Conservation (phyloP, 2,329 filamentous ascomycete genomes). For the Colletotrichum lindemuthianum region DNA sequence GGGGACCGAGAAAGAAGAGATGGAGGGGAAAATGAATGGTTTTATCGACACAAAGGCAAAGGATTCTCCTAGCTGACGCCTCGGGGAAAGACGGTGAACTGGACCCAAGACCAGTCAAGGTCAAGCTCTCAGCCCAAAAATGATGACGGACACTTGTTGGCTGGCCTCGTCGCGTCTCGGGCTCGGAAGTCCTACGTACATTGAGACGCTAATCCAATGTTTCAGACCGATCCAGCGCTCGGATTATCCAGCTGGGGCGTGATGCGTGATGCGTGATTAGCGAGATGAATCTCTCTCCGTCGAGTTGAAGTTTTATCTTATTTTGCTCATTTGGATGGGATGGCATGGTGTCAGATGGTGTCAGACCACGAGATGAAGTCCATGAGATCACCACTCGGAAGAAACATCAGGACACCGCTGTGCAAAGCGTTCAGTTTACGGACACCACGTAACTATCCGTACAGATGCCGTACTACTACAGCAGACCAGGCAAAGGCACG, state of each 20-base stretch:
- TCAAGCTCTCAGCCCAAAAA: slow-evolving; percentile 3
- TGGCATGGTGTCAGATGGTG: too few species aligned
- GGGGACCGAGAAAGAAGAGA: not conserved
- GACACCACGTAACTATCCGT: too few species aligned
- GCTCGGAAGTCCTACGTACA: not conserved
- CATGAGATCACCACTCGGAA: too few species aligned
- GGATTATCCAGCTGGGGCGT: slow-evolving; percentile 16
- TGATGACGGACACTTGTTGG: not conserved
- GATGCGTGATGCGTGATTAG: not conserved
- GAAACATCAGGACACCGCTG: too few species aligned
- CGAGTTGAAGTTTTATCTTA: not conserved
- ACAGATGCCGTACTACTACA: too few species aligned
- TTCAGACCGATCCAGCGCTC: slow-evolving; percentile 32
- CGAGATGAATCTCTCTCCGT: slow-evolving; percentile 6
- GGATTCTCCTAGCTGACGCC: slow-evolving; percentile 13
- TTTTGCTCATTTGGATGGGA: not conserved
- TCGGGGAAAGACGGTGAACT: too few species aligned
- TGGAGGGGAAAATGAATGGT: slow-evolving; percentile 16
- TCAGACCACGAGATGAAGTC: not conserved
- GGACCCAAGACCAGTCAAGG: not conserved
- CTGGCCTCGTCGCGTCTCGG: not conserved
- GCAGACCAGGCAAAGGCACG: not conserved
- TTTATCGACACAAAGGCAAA: slow-evolving; percentile 22
- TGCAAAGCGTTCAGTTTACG: too few species aligned
- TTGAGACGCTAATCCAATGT: slow-evolving; percentile 24